Base-by-base conservation (phyloP, 2,329 filamentous ascomycete species). In the Penicillium sp. region DNA sequence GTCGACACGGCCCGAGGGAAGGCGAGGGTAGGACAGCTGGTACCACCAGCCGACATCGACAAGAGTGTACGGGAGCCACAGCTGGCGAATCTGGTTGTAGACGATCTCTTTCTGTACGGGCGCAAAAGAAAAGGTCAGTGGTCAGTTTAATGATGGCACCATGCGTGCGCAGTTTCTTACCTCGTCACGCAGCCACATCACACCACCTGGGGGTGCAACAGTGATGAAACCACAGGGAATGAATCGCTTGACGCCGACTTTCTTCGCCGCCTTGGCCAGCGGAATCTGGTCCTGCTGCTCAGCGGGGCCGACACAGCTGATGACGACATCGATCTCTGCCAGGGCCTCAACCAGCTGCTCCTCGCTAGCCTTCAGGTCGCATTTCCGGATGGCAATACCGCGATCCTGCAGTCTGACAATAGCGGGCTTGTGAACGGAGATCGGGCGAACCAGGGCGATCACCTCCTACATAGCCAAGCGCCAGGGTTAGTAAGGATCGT, bases 21-120 rank as follows among this genome's bases (percentile, higher is more conserved):
- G 65, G n/a, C 64, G 64, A 13, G 78, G 78, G 53, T 79, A 73
- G 5, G 73, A 70, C 29, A 81, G 61, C 62, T 85, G 81, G 64
- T 83, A 81, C 84, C 84, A 86, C 73, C 75, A 84, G n/a, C 83
- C 84, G 13, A 84, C 77, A 59, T 86, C 83, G 49, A 86, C 79
- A 63, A 83, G 72, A 6, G 84, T 86, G 70, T 80, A 86, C 0
- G 81, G 80, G 1, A 86, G 73, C 31, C 73, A 69, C 1, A 81
- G 64, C 53, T 74, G 70, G 62, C 79, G 78, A 57, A 85, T 73
- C 52, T 81, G 76, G 55, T 81, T 76, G 63, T 81, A 76, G 13
- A 84, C 73, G 2, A 73, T 69, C 60, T 85, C 80, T 73, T 85
- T 85, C 70, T 79, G 58, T 35, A 47, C 11, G 22, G 21, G 27